Conservation (phyloP, 2,329 filamentous ascomycete genomes). For the Apiospora aurea region DNA sequence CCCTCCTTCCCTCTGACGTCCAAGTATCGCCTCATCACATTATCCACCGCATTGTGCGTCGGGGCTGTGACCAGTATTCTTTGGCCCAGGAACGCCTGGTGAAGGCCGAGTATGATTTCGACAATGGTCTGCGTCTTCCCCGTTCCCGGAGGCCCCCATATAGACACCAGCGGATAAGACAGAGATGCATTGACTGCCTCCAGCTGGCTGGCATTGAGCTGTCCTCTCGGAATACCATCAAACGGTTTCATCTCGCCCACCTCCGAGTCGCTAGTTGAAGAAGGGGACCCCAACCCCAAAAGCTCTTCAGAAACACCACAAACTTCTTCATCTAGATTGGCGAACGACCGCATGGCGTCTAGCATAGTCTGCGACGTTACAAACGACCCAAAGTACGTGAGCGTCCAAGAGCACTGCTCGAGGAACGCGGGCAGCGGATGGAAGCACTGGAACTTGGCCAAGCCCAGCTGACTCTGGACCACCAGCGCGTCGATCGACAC, state of each 20-base stretch:
- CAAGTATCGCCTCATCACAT: constrained; percentile 48
- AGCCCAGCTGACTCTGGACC: constrained; percentile 38
- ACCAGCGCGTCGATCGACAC: constrained; percentile 50
- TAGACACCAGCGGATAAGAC: constrained; percentile 43
- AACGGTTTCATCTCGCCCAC: not conserved
- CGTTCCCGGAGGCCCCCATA: constrained; percentile 55
- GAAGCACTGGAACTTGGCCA: constrained; percentile 45
- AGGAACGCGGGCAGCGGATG: constrained; percentile 47
- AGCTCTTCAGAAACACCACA: constrained; percentile 42
- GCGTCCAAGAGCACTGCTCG: constrained; percentile 45
- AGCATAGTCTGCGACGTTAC: constrained; percentile 49
- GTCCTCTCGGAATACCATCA: not conserved
- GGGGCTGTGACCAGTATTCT: constrained; percentile 50
- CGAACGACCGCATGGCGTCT: constrained; percentile 45
- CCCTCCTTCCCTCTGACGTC: not conserved
- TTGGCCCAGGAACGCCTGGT: constrained; percentile 33
- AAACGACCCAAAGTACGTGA: constrained; percentile 49
- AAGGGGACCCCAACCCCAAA: not conserved
- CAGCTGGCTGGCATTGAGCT: constrained; percentile 46
- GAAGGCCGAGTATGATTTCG: constrained; percentile 45
- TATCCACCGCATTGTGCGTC: constrained; percentile 54
- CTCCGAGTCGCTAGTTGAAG: not conserved
- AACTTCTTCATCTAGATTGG: constrained; percentile 35
- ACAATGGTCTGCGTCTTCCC: constrained; percentile 53
- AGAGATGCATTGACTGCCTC: constrained; percentile 41